Conservation (phyloP, 148 eudicot genomes). For the Suaeda aralocaspica region DNA sequence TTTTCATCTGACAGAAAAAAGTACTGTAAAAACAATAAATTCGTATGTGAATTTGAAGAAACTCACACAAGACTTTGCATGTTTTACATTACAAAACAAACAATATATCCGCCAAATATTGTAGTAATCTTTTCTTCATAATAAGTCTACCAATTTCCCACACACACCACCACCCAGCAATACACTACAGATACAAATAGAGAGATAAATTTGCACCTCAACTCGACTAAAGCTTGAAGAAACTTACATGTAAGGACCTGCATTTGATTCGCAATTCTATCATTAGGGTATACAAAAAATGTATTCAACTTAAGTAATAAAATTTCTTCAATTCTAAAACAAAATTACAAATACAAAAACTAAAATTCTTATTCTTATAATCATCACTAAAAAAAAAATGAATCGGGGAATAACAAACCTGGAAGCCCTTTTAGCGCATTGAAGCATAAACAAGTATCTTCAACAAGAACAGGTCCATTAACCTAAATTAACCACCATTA, state of each 20-base stretch:
- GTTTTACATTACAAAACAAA: background rate
- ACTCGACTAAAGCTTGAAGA: slow-evolving; percentile 13
- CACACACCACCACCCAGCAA: background rate
- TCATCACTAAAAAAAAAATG: background rate
- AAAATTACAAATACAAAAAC: background rate
- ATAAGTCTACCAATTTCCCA: background rate
- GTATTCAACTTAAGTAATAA: too few relatives aligned
- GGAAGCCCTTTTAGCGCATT: slow-evolving; percentile 88
- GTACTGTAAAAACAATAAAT: too few relatives aligned
- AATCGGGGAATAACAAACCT: slow-evolving; percentile 40
- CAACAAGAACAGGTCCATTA: slow-evolving; percentile 91
- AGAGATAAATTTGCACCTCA: slow-evolving; percentile 17
- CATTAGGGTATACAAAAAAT: background rate
- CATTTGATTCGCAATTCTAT: slow-evolving; percentile 25
- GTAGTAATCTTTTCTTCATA: background rate
- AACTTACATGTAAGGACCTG: slow-evolving; percentile 99
- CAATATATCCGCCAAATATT: background rate
- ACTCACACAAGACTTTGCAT: background rate
- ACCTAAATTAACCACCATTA: slow-evolving; percentile 41
- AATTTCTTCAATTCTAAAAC: too few relatives aligned
- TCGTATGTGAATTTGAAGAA: slow-evolving; percentile 6
- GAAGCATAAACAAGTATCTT: slow-evolving; percentile 94
- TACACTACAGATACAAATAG: background rate
- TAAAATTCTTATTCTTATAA: background rate
- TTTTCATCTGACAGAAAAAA: background rate